Conservation (phyloP, 1,284 basidiomycete genomes). For the Athelia sp. region DNA sequence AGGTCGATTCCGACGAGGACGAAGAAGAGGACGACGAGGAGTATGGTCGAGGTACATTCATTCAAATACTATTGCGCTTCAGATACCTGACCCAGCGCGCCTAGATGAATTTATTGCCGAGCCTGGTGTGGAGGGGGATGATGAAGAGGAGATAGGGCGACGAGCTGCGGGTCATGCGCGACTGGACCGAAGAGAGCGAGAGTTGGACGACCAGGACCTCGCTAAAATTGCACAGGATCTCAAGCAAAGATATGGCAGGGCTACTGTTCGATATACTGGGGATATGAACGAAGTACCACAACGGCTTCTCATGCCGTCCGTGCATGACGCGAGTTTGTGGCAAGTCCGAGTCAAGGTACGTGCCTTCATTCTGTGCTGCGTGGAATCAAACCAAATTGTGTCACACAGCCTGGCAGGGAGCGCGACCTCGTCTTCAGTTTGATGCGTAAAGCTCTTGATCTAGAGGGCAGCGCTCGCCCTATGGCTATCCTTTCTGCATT, state of each 20-base stretch:
- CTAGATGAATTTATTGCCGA: slow-evolving; percentile 83
- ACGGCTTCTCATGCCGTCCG: slow-evolving; percentile 93
- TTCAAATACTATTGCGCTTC: background rate
- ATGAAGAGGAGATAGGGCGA: slow-evolving; percentile 55
- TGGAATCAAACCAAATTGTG: slow-evolving; percentile 3
- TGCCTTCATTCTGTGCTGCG: slow-evolving; percentile 3
- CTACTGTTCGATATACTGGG: slow-evolving; percentile 73
- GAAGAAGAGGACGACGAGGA: slow-evolving; percentile 94
- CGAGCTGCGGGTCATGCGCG: slow-evolving; percentile 69
- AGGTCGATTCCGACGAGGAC: slow-evolving; percentile 92
- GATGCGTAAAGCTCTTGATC: slow-evolving; percentile 86
- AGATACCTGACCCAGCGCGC: slow-evolving; percentile 6
- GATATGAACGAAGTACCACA: slow-evolving; percentile 95
- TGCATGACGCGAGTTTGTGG: slow-evolving; percentile 95
- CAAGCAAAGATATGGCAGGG: slow-evolving; percentile 74
- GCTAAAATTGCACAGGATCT: slow-evolving; percentile 85
- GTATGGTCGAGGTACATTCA: slow-evolving; percentile 59
- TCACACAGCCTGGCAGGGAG: slow-evolving; percentile 78
- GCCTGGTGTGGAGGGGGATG: slow-evolving; percentile 60
- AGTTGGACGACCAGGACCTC: slow-evolving; percentile 80
- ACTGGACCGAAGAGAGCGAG: slow-evolving; percentile 71
- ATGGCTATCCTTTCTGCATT: slow-evolving; percentile 90
- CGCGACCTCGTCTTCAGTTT: slow-evolving; percentile 91
- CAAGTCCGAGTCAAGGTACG: slow-evolving; percentile 89
- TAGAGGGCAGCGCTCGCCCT: slow-evolving; percentile 72